These are phyloP conservation scores for Seminavis robusta DNA, from an alignment of 108 stramenopile species.

Conservation along the genomic window DNA sequence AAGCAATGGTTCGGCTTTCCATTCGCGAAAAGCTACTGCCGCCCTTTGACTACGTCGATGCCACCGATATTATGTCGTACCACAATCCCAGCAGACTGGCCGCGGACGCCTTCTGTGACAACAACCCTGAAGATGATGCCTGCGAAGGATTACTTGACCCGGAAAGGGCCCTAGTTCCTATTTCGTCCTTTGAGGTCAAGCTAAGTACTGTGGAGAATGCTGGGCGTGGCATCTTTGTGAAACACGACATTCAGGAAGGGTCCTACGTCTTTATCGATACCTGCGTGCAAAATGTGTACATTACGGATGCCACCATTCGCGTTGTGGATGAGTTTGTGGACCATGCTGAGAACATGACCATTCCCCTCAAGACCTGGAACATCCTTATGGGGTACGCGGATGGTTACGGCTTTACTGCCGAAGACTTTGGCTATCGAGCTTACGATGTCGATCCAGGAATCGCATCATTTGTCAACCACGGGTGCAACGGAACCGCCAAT, in stretches of 20 bases:
- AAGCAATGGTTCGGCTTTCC: no score
- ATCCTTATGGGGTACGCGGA: not conserved
- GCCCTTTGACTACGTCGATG: no score
- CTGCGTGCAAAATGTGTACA: not conserved
- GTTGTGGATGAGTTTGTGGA: not conserved
- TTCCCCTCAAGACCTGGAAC: not conserved
- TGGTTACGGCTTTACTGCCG: slow-evolving; percentile 3
- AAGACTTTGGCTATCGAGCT: not conserved
- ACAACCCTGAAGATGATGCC: no score
- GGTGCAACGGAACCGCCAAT: slow-evolving; percentile 9
- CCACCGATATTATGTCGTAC: no score
- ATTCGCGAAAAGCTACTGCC: no score
- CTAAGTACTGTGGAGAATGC: not conserved
- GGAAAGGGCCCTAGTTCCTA: not conserved
- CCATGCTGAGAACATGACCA: not conserved
- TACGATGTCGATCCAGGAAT: slow-evolving; percentile 11
- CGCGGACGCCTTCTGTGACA: no score
- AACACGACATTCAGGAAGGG: not conserved
- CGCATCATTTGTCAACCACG: slow-evolving; percentile 11
- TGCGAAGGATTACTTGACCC: no score
- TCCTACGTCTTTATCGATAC: not conserved
- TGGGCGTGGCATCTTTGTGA: slow-evolving; percentile 3
- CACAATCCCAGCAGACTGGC: no score
- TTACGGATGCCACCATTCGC: not conserved
- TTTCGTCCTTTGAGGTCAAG: slow-evolving; percentile 1